phyloP scores from a whole-genome alignment of 768 basidiomycete species.

The Clathrus columnatus region DNA sequence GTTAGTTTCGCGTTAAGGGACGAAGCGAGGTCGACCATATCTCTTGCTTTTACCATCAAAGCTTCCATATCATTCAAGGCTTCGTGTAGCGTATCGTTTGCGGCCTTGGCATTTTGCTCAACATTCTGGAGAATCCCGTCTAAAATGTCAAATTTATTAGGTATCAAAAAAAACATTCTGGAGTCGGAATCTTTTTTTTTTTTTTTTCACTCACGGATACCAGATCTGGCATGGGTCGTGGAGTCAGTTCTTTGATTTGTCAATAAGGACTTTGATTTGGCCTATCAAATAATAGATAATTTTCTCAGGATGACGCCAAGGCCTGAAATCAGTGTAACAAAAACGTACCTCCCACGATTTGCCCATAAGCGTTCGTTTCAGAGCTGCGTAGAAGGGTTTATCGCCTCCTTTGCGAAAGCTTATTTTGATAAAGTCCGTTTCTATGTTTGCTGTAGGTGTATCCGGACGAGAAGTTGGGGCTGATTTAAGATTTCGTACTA shows the following conservation, averaged over 20 bases:
- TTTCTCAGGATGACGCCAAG: constrained; percentile 3
- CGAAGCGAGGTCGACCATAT: constrained; percentile 86
- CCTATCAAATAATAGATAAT: background rate
- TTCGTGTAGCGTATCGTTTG: constrained; percentile 58
- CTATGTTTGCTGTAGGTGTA: constrained; percentile 32
- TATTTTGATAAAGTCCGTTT: constrained; percentile 52
- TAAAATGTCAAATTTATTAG: constrained; percentile 23
- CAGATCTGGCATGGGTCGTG: constrained; percentile 2
- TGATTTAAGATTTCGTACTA: constrained; percentile 35
- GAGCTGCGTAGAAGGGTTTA: constrained; percentile 65
- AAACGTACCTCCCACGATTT: constrained; percentile 66
- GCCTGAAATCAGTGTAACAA: background rate
- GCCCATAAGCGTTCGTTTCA: constrained; percentile 60
- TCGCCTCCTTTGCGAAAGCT: constrained; percentile 92
- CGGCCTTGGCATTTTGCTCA: constrained; percentile 53
- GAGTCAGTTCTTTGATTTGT: constrained; percentile 2
- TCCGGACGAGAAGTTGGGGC: constrained; percentile 58
- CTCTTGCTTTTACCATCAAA: constrained; percentile 82
- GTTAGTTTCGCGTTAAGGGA: constrained; percentile 80
- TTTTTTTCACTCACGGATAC: constrained; percentile 14
- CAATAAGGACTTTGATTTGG: constrained; percentile 1
- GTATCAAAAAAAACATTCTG: background rate
- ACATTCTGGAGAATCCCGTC: constrained; percentile 79
- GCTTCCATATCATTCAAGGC: constrained; percentile 85
- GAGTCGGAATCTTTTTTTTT: constrained; percentile 43